Percentiles rank a stretch among this genome's conserved stretches.
Conservation (phyloP, 1,284 basidiomycete genomes). For the Stereum hirsutum region DNA sequence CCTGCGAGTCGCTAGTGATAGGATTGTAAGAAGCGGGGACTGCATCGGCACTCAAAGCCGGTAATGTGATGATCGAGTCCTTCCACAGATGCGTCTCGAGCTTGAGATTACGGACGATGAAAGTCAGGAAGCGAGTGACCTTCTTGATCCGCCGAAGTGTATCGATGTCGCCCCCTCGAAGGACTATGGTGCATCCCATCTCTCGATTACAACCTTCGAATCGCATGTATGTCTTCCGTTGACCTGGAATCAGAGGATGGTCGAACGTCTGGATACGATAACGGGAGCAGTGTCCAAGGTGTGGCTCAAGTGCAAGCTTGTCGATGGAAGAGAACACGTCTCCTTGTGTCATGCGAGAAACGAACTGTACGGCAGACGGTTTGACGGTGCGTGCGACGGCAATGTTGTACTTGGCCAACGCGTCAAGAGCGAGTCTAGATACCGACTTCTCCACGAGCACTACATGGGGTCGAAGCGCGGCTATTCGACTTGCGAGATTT, state of each 20-base stretch:
- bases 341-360: conserved; percentile 91
- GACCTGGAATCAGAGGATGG: conserved; percentile 83
- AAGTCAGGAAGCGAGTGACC: conserved; percentile 85
- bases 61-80: conserved; percentile 82
- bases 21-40: conserved; percentile 33
- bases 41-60: conserved; percentile 56
- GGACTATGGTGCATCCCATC: conserved; percentile 89
- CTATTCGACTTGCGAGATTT: conserved; percentile 84
- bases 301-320: conserved; percentile 84
- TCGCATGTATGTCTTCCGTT: conserved; percentile 93
- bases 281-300: conserved; percentile 82
- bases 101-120: conserved; percentile 88
- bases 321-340: conserved; percentile 96
- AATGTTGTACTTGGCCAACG: conserved; percentile 82
- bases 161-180: conserved; percentile 83
- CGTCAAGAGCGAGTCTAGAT: conserved; percentile 86
- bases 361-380: conserved; percentile 77
- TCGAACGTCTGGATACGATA: conserved; percentile 94
- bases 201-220: conserved; percentile 92
- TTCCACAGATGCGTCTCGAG: conserved; percentile 94
- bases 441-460: conserved; percentile 91
- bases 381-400: conserved; percentile 91
- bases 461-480: conserved; percentile 86
- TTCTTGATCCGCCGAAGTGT: conserved; percentile 84
- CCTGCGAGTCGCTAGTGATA: conserved; percentile 5